Evolutionary conservation across 352 stramenopile species (phyloP).

Genomic region (Globisporangium irregulare): DNA sequence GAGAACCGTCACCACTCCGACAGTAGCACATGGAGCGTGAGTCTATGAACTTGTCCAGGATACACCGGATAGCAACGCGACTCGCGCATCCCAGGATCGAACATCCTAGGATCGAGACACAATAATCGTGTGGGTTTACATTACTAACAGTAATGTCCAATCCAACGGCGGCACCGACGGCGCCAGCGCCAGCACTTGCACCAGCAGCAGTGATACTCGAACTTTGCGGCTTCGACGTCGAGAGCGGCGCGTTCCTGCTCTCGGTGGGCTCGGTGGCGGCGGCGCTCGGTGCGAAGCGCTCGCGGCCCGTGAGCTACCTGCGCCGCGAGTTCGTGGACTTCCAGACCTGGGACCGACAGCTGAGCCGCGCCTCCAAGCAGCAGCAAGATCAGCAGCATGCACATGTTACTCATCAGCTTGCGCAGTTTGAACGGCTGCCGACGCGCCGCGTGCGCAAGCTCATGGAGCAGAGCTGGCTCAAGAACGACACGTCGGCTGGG

Average conservation of each 20-base stretch:
- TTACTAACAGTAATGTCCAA: no score
- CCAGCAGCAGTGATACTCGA: conserved; percentile 18
- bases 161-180: neutral
- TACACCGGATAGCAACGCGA: no score
- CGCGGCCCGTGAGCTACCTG: conserved; percentile 11
- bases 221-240: conserved; percentile 35
- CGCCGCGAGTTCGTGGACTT: conserved; percentile 41
- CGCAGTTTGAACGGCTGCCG: conserved; percentile 38
- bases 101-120: no score
- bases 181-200: neutral
- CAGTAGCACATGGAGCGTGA: no score
- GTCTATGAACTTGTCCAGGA: no score
- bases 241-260: conserved; percentile 33
- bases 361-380: conserved; percentile 17
- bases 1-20: no score
- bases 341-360: conserved; percentile 38
- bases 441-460: conserved; percentile 57
- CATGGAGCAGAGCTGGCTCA: conserved; percentile 45
- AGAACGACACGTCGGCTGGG: conserved; percentile 32
- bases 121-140: no score
- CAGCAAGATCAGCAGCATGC: neutral
- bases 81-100: no score
- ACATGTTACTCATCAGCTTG: neutral
- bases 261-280: neutral
- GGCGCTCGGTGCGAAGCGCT: conserved; percentile 7